Conservation (phyloP, 345 rosid species). For the Gossypium thurberi region DNA sequence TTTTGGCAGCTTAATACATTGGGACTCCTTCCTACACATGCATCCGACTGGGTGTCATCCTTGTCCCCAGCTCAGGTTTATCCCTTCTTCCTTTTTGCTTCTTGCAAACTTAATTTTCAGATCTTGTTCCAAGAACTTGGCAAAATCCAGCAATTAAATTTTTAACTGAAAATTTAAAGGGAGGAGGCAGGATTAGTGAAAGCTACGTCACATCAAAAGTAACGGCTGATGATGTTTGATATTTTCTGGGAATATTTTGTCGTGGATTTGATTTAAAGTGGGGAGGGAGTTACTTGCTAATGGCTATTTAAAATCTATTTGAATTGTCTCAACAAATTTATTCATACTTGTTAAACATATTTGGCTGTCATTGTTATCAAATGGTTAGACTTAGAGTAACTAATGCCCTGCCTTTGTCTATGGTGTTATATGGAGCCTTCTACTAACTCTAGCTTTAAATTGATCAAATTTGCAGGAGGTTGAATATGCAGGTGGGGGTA, state of each 20-base stretch:
- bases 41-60: slow-evolving; percentile 99
- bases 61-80: slow-evolving; percentile 90
- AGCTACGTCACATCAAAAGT: neutral
- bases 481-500: slow-evolving; percentile 86
- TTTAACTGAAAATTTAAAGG: neutral
- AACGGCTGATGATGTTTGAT: neutral
- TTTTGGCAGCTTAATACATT: slow-evolving; percentile 78
- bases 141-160: neutral
- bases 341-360: neutral
- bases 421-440: neutral
- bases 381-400: neutral
- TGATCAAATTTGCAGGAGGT: slow-evolving; percentile 60
- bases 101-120: neutral
- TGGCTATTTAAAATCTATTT: neutral
- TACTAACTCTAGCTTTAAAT: slow-evolving; percentile 7
- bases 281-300: neutral
- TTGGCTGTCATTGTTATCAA: neutral
- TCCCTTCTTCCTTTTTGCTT: slow-evolving; percentile 5
- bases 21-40: slow-evolving; percentile 98
- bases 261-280: neutral
- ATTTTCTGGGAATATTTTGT: neutral
- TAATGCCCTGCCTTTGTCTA: neutral
- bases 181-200: neutral
- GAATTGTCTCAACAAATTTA: neutral
- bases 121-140: neutral